Base-by-base conservation (phyloP, 148 eudicot genomes). In the Nyssa sinensis region DNA sequence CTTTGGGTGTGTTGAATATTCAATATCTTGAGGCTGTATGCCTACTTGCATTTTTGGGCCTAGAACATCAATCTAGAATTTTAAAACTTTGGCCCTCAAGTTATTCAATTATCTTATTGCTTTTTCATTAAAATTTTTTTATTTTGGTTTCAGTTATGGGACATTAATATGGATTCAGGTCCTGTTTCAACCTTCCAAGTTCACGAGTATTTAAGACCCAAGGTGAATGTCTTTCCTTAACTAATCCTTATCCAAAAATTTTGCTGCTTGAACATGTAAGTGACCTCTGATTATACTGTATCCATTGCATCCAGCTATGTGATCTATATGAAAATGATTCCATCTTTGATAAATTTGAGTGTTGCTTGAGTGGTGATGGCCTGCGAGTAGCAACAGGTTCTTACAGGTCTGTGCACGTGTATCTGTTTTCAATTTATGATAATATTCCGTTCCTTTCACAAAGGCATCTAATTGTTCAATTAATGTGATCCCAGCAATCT, bases 141-240 rank as follows among this genome's bases (percentile, higher is more conserved):
- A 68, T 25, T 74, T 68, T 78, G 47, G 49, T 87, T 89, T 80
- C 88, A 95, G 99, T 85, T 95, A 75, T 95, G 99, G 99, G 97
- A 95, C 76, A 91, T 95, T 76, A 95, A 95, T 80, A 95, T 95
- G 99, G 99, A 95, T 86, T 93, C 99, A 41, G 99, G 99, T 66
- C 97, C 99, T 71, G 93, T 95, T 72, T 74, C 99, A 74, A 89
- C 96, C 73, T 95, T 82, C 77, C 99, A 93, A 79, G 99, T 95
- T 77, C 99, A 95, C 58, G 99, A 95, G 71, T 73, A 95, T 81
- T 80, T 95, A 78, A 88, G 99, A 86, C 99, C 99, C 33, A 92
- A 89, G 99, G 99, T 95, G 79, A 80, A 68, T 66, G 62, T 32
- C 66, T 34, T 37, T 71, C 12, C 31, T 66, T 35, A 34, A 70